Evolutionary conservation across 257 asterid genomes (phyloP), one percentile per base, ranked within the genome.

Genomic region (Petrea volubilis): DNA sequence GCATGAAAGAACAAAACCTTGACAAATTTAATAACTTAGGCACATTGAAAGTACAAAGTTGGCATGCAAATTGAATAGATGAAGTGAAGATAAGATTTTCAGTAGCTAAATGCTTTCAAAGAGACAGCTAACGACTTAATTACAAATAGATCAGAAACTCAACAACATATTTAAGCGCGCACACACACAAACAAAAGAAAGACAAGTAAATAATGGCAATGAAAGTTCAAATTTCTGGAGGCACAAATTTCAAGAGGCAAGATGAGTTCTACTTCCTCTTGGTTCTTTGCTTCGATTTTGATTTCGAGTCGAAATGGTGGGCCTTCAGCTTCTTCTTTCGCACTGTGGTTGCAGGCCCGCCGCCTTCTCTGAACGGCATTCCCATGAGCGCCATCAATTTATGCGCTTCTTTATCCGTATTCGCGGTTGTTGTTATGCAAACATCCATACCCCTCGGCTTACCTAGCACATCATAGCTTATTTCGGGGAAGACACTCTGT

Each of bases 361-460:
- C 82, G 12, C 87, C 97, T 79, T 90, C 96, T 80, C 92, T 87
- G 53, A 95, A 92, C 2, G 97, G 97, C 96, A 92, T 92, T 24
- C 98, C 97, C 99, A 92, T 86, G 64, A 92, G 94, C 67, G 96
- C 96, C 77, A 92, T 78, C 69, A 95, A 74, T 68, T 66, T 85
- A 25, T 85, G 81, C 60, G 88, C 99, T 83, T 95, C 99, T 51
- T 83, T 78, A 74, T 95, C 98, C 12, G 97, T 85, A 60, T 74
- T 55, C 13, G 99, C 98, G 9, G 97, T 95, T 28, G 98, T 92
- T 10, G 86, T 4, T 78, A 92, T 90, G 85, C 99, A 92, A 40
- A 95, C 96, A 71, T 95, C 98, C 99, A 88, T 92, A 36, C 99
- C 99, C 79, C 96, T 85, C 8, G 90, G 90, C 84, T 90, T 90